phyloP scores from a whole-genome alignment of 2,329 filamentous ascomycete species.

The Arachnopeziza araneosa region DNA sequence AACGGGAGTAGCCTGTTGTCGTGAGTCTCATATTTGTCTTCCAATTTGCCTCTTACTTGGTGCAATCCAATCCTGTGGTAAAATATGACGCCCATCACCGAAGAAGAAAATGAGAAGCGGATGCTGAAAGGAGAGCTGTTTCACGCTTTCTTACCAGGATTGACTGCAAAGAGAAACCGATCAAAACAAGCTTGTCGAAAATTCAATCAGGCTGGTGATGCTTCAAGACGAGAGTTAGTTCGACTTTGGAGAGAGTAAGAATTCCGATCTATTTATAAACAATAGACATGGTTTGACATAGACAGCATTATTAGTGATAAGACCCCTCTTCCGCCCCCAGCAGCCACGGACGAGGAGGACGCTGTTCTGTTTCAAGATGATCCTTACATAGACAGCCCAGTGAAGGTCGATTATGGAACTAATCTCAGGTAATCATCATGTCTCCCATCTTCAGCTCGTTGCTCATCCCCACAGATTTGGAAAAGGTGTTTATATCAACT shows the following conservation, averaged over 20 bases:
- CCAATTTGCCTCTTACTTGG: too few relatives aligned
- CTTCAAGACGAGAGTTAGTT: slow-evolving; percentile 54
- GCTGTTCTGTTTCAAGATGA: slow-evolving; percentile 57
- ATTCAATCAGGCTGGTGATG: slow-evolving; percentile 59
- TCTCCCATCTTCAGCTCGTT: background rate
- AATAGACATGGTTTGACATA: slow-evolving; percentile 51
- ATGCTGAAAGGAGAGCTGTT: slow-evolving; percentile 69
- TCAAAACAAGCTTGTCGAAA: slow-evolving; percentile 55
- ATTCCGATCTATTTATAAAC: background rate
- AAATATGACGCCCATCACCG: slow-evolving; percentile 31
- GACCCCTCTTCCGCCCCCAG: slow-evolving; percentile 55
- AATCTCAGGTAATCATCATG: slow-evolving; percentile 52
- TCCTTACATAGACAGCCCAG: slow-evolving; percentile 64
- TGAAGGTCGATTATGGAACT: slow-evolving; percentile 72
- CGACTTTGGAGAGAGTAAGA: slow-evolving; percentile 68
- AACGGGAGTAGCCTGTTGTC: background rate
- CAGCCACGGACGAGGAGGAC: slow-evolving; percentile 55
- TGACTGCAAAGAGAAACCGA: slow-evolving; percentile 56
- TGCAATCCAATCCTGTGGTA: background rate
- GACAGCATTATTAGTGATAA: slow-evolving; percentile 58
- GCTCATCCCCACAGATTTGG: slow-evolving; percentile 45
- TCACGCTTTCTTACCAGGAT: slow-evolving; percentile 64
- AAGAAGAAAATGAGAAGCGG: slow-evolving; percentile 43
- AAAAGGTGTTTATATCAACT: slow-evolving; percentile 68
- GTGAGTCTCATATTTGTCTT: too few relatives aligned